A percentile compares a stretch with the other conserved stretches of the same genome.
These are phyloP conservation scores for Aspergillus pseudoviridinutans DNA, from an alignment of 2,329 filamentous ascomycete genomes.

Conservation along the genomic window DNA sequence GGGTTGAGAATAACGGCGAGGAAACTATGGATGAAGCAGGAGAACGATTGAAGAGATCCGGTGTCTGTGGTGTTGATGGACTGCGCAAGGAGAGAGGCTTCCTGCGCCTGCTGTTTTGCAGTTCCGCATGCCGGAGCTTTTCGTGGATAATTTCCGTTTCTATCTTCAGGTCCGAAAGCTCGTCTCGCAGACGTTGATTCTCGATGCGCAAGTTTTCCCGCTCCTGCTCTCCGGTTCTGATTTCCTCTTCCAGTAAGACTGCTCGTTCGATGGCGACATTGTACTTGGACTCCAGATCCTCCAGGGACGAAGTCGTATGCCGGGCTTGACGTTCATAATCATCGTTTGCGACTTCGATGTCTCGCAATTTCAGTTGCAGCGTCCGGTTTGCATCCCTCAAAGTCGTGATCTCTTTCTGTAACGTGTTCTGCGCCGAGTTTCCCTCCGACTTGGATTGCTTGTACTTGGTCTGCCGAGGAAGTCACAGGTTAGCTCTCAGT, in stretches of 20 bases:
- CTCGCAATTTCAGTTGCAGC: conserved; percentile 77
- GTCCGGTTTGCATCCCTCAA: conserved; percentile 80
- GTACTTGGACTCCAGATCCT: conserved; percentile 96
- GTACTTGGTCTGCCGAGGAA: conserved; percentile 72
- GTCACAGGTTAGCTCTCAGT: conserved; percentile 9
- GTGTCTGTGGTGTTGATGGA: conserved; percentile 56
- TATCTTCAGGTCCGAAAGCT: conserved; percentile 88
- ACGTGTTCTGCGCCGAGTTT: conserved; percentile 72
- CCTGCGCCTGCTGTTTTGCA: conserved; percentile 47
- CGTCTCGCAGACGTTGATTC: conserved; percentile 81
- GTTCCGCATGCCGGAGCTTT: conserved; percentile 74
- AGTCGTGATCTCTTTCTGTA: conserved; percentile 94
- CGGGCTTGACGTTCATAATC: conserved; percentile 95
- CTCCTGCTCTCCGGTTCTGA: conserved; percentile 86
- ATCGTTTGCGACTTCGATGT: conserved; percentile 97
- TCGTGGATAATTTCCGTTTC: conserved; percentile 92
- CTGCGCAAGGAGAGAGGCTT: conserved; percentile 50
- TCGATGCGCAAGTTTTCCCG: conserved; percentile 86
- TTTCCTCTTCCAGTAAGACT: conserved; percentile 93
- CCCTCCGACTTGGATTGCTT: conserved; percentile 90
- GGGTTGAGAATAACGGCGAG: conserved; percentile 84
- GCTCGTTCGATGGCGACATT: conserved; percentile 88
- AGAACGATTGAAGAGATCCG: conserved; percentile 66
- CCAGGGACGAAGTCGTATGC: conserved; percentile 90
- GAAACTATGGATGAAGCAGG: conserved; percentile 78